Base-by-base conservation (phyloP, 169 alveolate species). In the Babesia gibsoni region DNA sequence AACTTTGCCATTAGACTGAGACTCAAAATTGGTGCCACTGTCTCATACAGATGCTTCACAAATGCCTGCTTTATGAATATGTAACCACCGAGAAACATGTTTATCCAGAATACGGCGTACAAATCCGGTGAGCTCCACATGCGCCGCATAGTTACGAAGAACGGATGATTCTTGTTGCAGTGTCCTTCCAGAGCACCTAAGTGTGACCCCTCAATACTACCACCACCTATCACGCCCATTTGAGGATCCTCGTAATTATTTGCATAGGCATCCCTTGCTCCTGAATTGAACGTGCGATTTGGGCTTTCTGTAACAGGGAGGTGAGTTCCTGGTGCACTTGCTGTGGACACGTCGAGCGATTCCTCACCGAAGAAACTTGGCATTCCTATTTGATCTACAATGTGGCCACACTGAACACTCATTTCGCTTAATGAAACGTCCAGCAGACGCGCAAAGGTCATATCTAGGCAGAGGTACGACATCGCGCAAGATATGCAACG, bases 51-150 rank as follows among this genome's bases (percentile, higher is more conserved):
- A 18, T 49, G 18, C 35, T 65, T 16, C 49, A 52, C 36, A 9
- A 74, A 9, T 12, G 65, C 50, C 23, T 53, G 46, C 18, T 52
- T 36, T 53, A 30, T 58, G 32, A 74, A 74, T 33, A 74, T 25
- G 25, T 69, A 67, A 0, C 77, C 73, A 12, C 79, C 20, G 30
- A 59, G 39, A 41, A 61, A 35, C 32, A 66, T 23, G 35, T 66
- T 74, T 7, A 74, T 74, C 84, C 84, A 74, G 16, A 74, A 16
- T 36, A 72, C 72, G 6, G 68, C 84, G 20, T 53, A 74, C 12
- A 74, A 48, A 37, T 74, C 84, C 18, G 84, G 84, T 3, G 29
- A 14, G 35, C 20, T 33, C 57, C 77, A 48, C 52, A 74, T 65
- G 35, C 39, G 41, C 25, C 74, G 58, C 57, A 74, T 7, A 27